phyloP scores from a whole-genome alignment of 305 asterid genomes.

The Fraxinus albicans region DNA sequence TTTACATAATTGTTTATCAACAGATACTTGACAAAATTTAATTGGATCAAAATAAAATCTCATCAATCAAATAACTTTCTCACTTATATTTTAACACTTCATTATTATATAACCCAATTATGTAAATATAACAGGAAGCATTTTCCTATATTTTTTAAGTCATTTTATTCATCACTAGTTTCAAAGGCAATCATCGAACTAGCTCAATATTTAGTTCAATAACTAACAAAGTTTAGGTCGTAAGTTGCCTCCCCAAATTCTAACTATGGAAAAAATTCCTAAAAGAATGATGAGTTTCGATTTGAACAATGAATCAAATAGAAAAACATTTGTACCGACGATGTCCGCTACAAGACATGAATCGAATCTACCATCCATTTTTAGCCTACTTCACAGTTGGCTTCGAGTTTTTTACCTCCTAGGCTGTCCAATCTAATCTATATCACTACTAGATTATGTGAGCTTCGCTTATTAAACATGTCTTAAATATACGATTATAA shows the following conservation, averaged over 20 bases:
- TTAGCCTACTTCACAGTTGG: not conserved
- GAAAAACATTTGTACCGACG: not conserved
- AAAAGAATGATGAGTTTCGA: not conserved
- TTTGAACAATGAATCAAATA: not conserved
- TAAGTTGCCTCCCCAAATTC: not conserved
- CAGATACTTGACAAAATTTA: too few species aligned
- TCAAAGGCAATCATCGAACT: not conserved
- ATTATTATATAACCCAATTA: too few species aligned
- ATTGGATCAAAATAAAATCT: too few species aligned
- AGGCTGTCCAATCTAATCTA: not conserved
- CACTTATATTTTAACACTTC: not conserved
- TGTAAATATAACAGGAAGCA: not conserved
- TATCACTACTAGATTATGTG: not conserved
- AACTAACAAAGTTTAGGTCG: too few species aligned
- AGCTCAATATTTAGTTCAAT: not conserved
- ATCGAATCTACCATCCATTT: not conserved
- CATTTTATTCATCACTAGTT: not conserved
- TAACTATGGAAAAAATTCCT: not conserved
- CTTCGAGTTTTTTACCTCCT: not conserved
- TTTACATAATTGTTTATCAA: not conserved
- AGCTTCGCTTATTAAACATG: not conserved
- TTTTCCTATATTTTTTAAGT: not conserved
- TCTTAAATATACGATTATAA: not conserved
- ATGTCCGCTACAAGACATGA: not conserved
- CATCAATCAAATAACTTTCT: not conserved